A percentile compares a stretch with the other conserved stretches of the same genome.
phyloP scores from a whole-genome alignment of 2,329 filamentous ascomycete genomes.

The Cryphonectria naterciae region DNA sequence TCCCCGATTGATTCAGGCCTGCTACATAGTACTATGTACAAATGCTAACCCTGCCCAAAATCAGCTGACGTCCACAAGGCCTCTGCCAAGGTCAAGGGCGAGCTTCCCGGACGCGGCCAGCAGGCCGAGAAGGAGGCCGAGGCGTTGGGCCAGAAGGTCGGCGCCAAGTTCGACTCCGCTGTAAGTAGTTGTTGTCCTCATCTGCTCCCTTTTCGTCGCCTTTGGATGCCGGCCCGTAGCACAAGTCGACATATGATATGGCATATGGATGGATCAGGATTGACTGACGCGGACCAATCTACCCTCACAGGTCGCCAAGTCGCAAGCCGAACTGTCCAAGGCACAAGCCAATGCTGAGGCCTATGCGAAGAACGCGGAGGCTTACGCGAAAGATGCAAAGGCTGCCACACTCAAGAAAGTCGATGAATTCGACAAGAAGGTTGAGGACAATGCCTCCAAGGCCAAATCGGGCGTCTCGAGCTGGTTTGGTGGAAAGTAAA shows the following conservation, averaged over 20 bases:
- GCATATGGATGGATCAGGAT: not conserved
- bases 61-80: conserved; percentile 77
- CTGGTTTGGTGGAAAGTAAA: conserved; percentile 76
- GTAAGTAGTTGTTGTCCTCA: conserved; percentile 53
- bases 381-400: conserved; percentile 65
- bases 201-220: not conserved
- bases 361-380: conserved; percentile 64
- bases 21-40: not conserved
- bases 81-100: conserved; percentile 66
- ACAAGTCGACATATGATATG: not conserved
- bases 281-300: conserved; percentile 35
- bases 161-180: conserved; percentile 68
- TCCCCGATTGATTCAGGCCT: not conserved
- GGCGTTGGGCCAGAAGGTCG: conserved; percentile 63
- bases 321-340: conserved; percentile 64
- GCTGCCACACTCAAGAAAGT: conserved; percentile 72
- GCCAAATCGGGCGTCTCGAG: conserved; percentile 82
- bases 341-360: conserved; percentile 64
- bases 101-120: conserved; percentile 65
- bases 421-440: conserved; percentile 80
- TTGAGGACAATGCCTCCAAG: conserved; percentile 77
- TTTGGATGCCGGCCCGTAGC: not conserved
- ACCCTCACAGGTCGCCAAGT: conserved; percentile 60
- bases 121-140: conserved; percentile 68
- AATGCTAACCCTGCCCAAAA: conserved; percentile 29